Conservation (phyloP, 768 basidiomycete genomes). For the Leccinum imitatum region DNA sequence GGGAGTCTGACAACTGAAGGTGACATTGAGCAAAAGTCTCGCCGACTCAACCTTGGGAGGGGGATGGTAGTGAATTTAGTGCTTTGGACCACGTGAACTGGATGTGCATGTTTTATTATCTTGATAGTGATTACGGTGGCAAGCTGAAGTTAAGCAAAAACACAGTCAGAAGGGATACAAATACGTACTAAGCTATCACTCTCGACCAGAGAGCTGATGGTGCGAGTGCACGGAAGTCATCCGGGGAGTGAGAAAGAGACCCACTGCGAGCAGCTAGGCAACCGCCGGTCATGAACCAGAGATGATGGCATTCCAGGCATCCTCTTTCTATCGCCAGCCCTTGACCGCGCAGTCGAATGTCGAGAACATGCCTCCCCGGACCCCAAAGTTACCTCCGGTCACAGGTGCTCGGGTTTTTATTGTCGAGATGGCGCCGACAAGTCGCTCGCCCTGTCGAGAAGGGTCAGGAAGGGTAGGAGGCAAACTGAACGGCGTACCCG, state of each 20-base stretch:
- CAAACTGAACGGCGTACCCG: constrained; percentile 52
- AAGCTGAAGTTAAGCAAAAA: too few relatives aligned
- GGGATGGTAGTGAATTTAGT: too few relatives aligned
- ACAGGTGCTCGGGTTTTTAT: constrained; percentile 99
- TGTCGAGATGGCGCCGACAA: constrained; percentile 90
- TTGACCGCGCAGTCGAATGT: constrained; percentile 99
- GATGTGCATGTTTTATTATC: too few relatives aligned
- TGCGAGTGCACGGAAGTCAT: background rate
- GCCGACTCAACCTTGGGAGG: too few relatives aligned
- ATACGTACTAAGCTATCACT: too few relatives aligned
- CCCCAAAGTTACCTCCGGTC: constrained; percentile 94
- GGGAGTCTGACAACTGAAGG: constrained; percentile 43
- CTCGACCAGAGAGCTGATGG: too few relatives aligned
- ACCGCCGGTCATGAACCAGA: constrained; percentile 97
- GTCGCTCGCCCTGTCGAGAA: constrained; percentile 78
- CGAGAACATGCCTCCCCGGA: constrained; percentile 98
- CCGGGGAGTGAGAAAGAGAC: constrained; percentile 33
- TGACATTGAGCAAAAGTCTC: too few relatives aligned
- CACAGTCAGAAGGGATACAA: too few relatives aligned
- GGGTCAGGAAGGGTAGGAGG: background rate
- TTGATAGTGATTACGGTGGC: too few relatives aligned
- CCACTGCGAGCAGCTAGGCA: constrained; percentile 90
- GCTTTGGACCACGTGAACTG: too few relatives aligned
- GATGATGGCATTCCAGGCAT: constrained; percentile 98
- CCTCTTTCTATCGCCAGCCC: constrained; percentile 94